phyloP scores from a whole-genome alignment of 495 filamentous ascomycete species.

The Aspergillus wentii region DNA sequence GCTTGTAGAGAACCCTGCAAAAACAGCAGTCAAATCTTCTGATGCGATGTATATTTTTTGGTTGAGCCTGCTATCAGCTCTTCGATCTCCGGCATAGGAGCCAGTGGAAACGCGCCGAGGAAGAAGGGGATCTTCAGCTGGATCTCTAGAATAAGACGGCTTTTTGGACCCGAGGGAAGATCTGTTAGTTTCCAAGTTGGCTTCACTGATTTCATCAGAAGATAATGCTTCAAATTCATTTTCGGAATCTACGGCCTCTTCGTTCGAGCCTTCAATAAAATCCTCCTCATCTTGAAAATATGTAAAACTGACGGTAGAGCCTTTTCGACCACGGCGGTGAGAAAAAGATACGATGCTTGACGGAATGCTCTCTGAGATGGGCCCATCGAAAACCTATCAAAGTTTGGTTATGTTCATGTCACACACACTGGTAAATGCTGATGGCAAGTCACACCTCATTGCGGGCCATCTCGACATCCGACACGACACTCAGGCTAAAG shows the following conservation, averaged over 20 bases:
- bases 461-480: slow-evolving; percentile 98
- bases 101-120: slow-evolving; percentile 53
- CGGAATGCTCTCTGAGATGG: slow-evolving; percentile 90
- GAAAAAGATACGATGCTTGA: slow-evolving; percentile 85
- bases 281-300: slow-evolving; percentile 69
- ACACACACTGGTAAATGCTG: too few relatives aligned
- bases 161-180: slow-evolving; percentile 40
- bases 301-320: slow-evolving; percentile 83
- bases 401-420: background rate
- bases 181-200: slow-evolving; percentile 28
- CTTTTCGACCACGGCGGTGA: slow-evolving; percentile 67
- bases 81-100: slow-evolving; percentile 53
- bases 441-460: slow-evolving; percentile 87
- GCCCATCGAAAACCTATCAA: slow-evolving; percentile 80
- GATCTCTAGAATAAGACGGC: slow-evolving; percentile 55
- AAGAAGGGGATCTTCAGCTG: slow-evolving; percentile 70
- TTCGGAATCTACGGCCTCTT: slow-evolving; percentile 47
- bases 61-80: slow-evolving; percentile 52
- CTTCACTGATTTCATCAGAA: slow-evolving; percentile 22
- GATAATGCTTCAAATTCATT: slow-evolving; percentile 50
- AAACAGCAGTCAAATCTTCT: slow-evolving; percentile 88
- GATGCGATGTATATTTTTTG: slow-evolving; percentile 91
- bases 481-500: slow-evolving; percentile 69
- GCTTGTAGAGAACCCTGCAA: slow-evolving; percentile 84
- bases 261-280: slow-evolving; percentile 44